Base-by-base conservation (phyloP, 2,329 filamentous ascomycete genomes). In the Didymella pinodella region DNA sequence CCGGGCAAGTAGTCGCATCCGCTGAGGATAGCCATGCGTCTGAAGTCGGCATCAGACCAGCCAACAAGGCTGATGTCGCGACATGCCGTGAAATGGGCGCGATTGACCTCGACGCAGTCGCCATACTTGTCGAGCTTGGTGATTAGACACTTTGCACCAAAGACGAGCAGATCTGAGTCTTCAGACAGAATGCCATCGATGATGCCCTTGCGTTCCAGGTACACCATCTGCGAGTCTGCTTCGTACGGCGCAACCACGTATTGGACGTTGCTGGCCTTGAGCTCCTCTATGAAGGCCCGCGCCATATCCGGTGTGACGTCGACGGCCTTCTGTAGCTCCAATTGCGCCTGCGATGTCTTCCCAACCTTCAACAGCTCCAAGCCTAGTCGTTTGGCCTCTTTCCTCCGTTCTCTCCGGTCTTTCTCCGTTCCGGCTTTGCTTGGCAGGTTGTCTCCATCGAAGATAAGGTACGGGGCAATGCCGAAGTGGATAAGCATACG, bases 251-350 rank as follows among this genome's bases (percentile, higher is more conserved):
- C 95, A 18, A 99, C 96, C 54, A 99, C 84, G 74, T 97, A 98
- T 57, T 92, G 86, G 16, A 99, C 85, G 38, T 87, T 84, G 70
- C 89, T 81, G 70, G 87, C 86, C 79, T 96, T 97, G 69, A 98
- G 83, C 75, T 96, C 92, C 66, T 97, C 93, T 58, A 99, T 99
- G 52, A 98, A 80, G 65, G 91, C 85, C 7, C 91, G 87, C 7
- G 95, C 95, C 96, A 99, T 99, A 70, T 95, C 89, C 2, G 96
- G 94, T 1, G 95, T 98, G 36, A 99, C 88, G 76, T 99, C 95
- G 60, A 98, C 90, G 45, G 93, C 91, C 76, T 98, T 99, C 74
- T 98, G 94, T 56, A 98, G 85, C 77, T 98, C 93, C 45, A 88
- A 82, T 57, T 93, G 87, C 10, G 95, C 95, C 71, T 94, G 90